Base-by-base conservation (phyloP, 2,329 filamentous ascomycete genomes). In the Apiospora hydei region DNA sequence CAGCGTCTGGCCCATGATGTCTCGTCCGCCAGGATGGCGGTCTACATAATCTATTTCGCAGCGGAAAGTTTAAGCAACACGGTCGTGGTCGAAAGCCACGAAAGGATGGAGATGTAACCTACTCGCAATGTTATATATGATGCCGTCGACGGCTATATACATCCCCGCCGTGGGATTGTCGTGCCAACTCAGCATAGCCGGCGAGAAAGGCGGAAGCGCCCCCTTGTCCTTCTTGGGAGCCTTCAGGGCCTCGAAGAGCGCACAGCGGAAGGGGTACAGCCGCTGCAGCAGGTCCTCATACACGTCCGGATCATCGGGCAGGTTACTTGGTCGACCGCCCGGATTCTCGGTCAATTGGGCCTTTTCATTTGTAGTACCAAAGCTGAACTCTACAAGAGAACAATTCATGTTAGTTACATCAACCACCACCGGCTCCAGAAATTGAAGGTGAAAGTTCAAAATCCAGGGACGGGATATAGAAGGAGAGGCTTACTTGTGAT, bases 101-200 rank as follows among this genome's bases (percentile, higher is more conserved):
- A 38, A 61, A 4, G 10, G 10, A 30, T 1, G 18, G 3, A 16
- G 10, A 51, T 34, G 11, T 18, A 41, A 72, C 75, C 70, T 41
- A 77, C 76, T 16, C 3, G 67, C 70, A 16, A 76, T 57, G 61
- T 77, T 74, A 44, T 72, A 77, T 4, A 77, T 74, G 14, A 46
- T 68, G 7, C 61, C 64, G 14, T 70, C 67, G 4, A 76, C 18
- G 2, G 74, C 73, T 24, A 71, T 75, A 26, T 76, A 76, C 21
- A 73, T 66, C 13, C 76, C 74, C 21, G 47, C 7, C 21, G 57
- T 67, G 4, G 75, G 76, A 38, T 74, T 76, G 34, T 77, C 76
- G 49, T 72, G 67, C 72, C 73, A 75, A 21, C 72, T 67, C 43
- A 77, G 71, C 69, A 47, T 74, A 14, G 21, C 21, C 16, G 53